Evolutionary conservation across 805 yeast species (phyloP), one percentile per base, ranked within the genome.

Genomic region (Saccharomycopsis sp.): DNA sequence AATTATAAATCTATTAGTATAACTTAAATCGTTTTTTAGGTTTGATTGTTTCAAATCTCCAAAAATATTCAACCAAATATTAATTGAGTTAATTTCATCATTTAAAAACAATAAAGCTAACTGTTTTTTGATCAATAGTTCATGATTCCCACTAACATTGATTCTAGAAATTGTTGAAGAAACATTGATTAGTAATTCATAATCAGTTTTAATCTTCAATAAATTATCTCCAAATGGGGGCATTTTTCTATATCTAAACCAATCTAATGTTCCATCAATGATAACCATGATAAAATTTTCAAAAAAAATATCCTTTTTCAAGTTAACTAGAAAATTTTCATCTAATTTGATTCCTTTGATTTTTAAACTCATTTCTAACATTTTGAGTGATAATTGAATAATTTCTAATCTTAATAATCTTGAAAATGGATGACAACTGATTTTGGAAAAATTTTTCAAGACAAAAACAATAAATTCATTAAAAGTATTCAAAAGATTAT

Each of bases 211-310:
- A 37, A 78, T 75, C 54, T 76, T 76, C 47, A 84, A 59, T 33
- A 72, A 67, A 54, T 89, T 86, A 9, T 86, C 79, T 3, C 98
- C 97, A 61, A 70, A 87, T 13, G 97, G 96, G 63, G 79, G 80
- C 3, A 69, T 63, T 1, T 74, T 65, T 17, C 72, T 66, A 34
- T 63, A 67, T 19, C 66, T 66, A 55, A 86, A 92, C 96, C 97
- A 88, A 1, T 80, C 68, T 32, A 92, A 65, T 0, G 80, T 71
- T 14, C 85, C 86, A 41, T 72, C 75, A n/a, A n/a, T n/a, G n/a
- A n/a, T n/a, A n/a, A n/a, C n/a, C n/a, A n/a, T n/a, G n/a, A 36
- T 5, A 29, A 34, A 14, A 31, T 34, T 34, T 14, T 30, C 21
- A 3, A 10, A 5, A 18, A 21, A 6, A 21, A 30, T 20, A 6